These are phyloP conservation scores for Rhizopus stolonifer DNA, from an alignment of 371 early-diverging fungal species.

Conservation along the genomic window DNA sequence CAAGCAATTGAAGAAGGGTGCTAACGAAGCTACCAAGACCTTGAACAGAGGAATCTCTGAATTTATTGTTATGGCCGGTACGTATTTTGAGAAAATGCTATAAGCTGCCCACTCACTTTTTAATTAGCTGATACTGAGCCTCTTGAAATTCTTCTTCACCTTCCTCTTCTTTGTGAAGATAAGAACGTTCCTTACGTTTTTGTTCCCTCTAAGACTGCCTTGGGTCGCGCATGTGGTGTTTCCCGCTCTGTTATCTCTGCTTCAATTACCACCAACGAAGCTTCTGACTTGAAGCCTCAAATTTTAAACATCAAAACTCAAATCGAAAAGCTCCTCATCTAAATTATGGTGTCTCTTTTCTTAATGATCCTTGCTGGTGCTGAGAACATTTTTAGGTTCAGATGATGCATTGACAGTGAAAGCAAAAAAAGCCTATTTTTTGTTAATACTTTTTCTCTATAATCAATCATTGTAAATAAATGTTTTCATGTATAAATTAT, in stretches of 20 bases:
- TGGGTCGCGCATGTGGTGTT: slow-evolving; percentile 99
- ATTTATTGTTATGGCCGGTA: slow-evolving; percentile 96
- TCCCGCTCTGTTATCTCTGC: slow-evolving; percentile 92
- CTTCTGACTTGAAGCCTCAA: slow-evolving; percentile 90
- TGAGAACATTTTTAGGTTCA: slow-evolving; percentile 28
- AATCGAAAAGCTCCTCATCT: slow-evolving; percentile 92
- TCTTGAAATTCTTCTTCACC: slow-evolving; percentile 94
- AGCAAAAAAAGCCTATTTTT: slow-evolving; percentile 29
- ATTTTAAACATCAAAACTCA: slow-evolving; percentile 88
- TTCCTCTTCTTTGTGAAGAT: slow-evolving; percentile 98
- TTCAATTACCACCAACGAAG: slow-evolving; percentile 96
- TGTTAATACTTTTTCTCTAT: slow-evolving; percentile 8
- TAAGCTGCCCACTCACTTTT: no score
- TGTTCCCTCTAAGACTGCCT: slow-evolving; percentile 93
- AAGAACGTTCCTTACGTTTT: slow-evolving; percentile 99
- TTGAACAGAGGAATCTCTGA: slow-evolving; percentile 99
- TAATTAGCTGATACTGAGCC: slow-evolving; percentile 98
- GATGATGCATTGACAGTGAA: slow-evolving; percentile 44
- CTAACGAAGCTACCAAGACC: slow-evolving; percentile 99
- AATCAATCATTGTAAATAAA: slow-evolving; percentile 2
- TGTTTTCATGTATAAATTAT: not conserved
- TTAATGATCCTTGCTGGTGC: slow-evolving; percentile 44
- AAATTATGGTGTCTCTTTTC: slow-evolving; percentile 35
- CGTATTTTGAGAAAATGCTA: slow-evolving; percentile 5
- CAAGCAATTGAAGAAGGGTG: slow-evolving; percentile 99